Conservation (phyloP, 352 stramenopile species). For the Paralagenidium karlingii region DNA sequence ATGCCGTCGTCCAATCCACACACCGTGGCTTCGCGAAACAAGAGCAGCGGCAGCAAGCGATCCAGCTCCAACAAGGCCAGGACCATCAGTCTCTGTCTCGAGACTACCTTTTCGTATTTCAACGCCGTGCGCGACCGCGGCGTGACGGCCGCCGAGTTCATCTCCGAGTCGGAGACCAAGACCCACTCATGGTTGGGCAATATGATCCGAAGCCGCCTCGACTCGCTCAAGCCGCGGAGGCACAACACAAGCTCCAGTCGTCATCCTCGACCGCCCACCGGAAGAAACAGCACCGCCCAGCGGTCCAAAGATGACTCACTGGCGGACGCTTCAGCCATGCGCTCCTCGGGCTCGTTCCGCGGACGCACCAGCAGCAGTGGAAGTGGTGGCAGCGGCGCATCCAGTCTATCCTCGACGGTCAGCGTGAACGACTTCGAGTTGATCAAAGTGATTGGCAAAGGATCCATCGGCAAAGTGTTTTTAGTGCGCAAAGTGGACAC, state of each 20-base stretch:
- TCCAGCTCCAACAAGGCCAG: slow-evolving; percentile 61
- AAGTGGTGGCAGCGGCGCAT: slow-evolving; percentile 15
- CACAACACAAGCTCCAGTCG: slow-evolving; percentile 6
- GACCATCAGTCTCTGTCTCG: slow-evolving; percentile 56
- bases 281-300: slow-evolving; percentile 1
- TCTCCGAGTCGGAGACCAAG: slow-evolving; percentile 40
- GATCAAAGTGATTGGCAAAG: slow-evolving; percentile 75
- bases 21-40: neutral
- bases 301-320: no score
- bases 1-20: neutral
- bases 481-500: slow-evolving; percentile 82
- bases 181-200: slow-evolving; percentile 50
- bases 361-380: slow-evolving; percentile 3
- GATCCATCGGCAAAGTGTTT: slow-evolving; percentile 84
- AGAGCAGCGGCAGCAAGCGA: slow-evolving; percentile 9
- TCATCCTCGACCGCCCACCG: slow-evolving; percentile 1
- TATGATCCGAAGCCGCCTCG: slow-evolving; percentile 41
- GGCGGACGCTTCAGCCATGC: slow-evolving; percentile 29
- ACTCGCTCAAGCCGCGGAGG: slow-evolving; percentile 51
- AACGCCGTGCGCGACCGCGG: slow-evolving; percentile 38
- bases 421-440: slow-evolving; percentile 80
- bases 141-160: slow-evolving; percentile 32
- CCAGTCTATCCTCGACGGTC: slow-evolving; percentile 16
- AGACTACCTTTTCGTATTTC: slow-evolving; percentile 69
- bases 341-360: slow-evolving; percentile 21